phyloP scores from a whole-genome alignment of 2,329 filamentous ascomycete species.

The Aspergillus neotritici region DNA sequence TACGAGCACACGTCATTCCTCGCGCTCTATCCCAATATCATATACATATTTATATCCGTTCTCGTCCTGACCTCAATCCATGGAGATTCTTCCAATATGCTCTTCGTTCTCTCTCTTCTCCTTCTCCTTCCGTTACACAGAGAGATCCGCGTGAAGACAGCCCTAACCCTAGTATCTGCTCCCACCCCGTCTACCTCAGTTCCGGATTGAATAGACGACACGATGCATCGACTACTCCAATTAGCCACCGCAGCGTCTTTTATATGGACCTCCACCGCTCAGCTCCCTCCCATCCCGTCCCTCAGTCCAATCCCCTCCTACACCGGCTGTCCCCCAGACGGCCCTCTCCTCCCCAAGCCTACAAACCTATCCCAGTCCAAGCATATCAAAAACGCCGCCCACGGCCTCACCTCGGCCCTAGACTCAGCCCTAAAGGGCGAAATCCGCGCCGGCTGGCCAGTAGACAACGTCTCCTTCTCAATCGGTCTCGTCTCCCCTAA shows the following conservation, averaged over 20 bases:
- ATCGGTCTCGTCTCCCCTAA: slow-evolving; percentile 31
- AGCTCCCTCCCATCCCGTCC: slow-evolving; percentile 6
- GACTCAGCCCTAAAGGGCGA: slow-evolving; percentile 27
- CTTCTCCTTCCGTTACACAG: background rate
- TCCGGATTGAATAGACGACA: too few species aligned
- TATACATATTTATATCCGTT: too few species aligned
- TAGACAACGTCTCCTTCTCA: slow-evolving; percentile 38
- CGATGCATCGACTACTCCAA: too few species aligned
- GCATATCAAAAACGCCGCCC: slow-evolving; percentile 23
- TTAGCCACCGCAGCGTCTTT: too few species aligned
- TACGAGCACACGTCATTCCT: background rate
- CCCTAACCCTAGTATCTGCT: too few species aligned
- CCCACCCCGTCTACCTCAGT: too few species aligned
- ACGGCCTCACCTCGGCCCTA: slow-evolving; percentile 25
- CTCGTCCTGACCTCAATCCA: too few species aligned
- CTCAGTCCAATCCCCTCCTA: slow-evolving; percentile 9
- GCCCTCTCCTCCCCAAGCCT: slow-evolving; percentile 30
- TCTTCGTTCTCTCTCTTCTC: background rate
- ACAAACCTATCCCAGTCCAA: slow-evolving; percentile 21
- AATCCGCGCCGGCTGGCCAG: slow-evolving; percentile 33
- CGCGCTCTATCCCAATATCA: background rate
- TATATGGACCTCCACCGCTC: background rate
- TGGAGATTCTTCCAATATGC: background rate
- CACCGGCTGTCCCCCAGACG: slow-evolving; percentile 16
- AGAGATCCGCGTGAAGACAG: too few species aligned